Evolutionary conservation across 257 asterid species (phyloP).

Genomic region (Leptodermis oblonga): DNA sequence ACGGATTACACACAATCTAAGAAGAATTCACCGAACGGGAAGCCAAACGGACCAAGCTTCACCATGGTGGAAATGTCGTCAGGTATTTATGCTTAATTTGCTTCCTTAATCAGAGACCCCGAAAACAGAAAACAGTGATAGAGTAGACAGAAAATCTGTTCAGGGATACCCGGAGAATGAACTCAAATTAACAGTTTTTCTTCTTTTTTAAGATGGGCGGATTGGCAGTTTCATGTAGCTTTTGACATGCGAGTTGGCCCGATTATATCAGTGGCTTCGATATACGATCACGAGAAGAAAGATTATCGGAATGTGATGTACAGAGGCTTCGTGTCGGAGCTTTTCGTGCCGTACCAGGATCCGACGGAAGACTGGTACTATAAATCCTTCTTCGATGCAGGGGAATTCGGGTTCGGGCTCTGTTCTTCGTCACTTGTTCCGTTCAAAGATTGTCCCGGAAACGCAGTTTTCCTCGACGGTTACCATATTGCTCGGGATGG

Average conservation of each 20-base stretch:
- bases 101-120: too few species aligned
- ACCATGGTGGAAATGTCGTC: slow-evolving; percentile 45
- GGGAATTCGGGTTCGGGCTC: slow-evolving; percentile 57
- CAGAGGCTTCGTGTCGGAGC: slow-evolving; percentile 62
- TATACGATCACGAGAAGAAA: slow-evolving; percentile 40
- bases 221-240: slow-evolving; percentile 58
- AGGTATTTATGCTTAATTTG: slow-evolving; percentile 35
- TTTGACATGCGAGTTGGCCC: slow-evolving; percentile 69
- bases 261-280: slow-evolving; percentile 52
- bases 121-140: too few species aligned
- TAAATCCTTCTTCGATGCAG: slow-evolving; percentile 57
- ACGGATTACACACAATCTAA: slow-evolving; percentile 41
- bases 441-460: slow-evolving; percentile 49
- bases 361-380: slow-evolving; percentile 60
- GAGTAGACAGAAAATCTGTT: too few species aligned
- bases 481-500: slow-evolving; percentile 41
- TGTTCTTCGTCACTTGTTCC: slow-evolving; percentile 48
- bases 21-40: not conserved
- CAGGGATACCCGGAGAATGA: not conserved
- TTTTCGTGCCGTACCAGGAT: slow-evolving; percentile 78
- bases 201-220: slow-evolving; percentile 46
- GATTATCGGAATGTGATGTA: slow-evolving; percentile 48
- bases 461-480: slow-evolving; percentile 53
- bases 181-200: not conserved
- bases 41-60: slow-evolving; percentile 30